Base-by-base conservation (phyloP, 2,329 filamentous ascomycete genomes). In the Diaporthe capsici region DNA sequence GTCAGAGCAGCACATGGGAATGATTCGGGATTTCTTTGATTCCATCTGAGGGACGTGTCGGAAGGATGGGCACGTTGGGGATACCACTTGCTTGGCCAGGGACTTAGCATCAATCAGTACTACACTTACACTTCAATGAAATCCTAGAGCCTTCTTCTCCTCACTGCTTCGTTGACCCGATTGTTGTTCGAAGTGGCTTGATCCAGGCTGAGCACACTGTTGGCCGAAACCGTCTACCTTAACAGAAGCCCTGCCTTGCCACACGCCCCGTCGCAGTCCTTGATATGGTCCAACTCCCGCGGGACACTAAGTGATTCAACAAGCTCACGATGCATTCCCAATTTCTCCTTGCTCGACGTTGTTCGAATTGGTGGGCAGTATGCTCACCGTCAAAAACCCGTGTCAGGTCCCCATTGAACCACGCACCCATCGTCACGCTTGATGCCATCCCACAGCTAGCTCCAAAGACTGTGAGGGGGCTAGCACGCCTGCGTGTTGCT, bases 121-220 rank as follows among this genome's bases (percentile, higher is more conserved):
- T 12, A 39, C 8, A 39, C 5, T 15, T 60, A 37, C 4, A 13
- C 2, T n/a, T 13, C 28, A n/a, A 39, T 39, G 0, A 39, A 39
- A 39, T 39, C 34, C 34, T 60, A 60, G 3, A 15, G 0, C 12
- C 13, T 9, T 25, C 0, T 3, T 13, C 25, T 17, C 20, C 17
- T n/a, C 20, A n/a, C 5, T 13, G 4, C n/a, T 4, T 13, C 31
- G n/a, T 6, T 20, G 5, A 22, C 0, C 5, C 28, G 2, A 34
- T 10, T 34, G 9, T 13, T 2, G 8, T 22, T 20, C 28, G 28
- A 22, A 5, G 3, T 1, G 3, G 17, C 17, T 34, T 22, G 55
- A 58, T 4, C 25, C 25, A 53, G 15, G 28, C 28, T 31, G 17
- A 6, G 25, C 25, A 17, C 13, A 55, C 13, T 20, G 47, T 51